Conservation (phyloP, 352 stramenopile species). For the Globisporangium perplexum region DNA sequence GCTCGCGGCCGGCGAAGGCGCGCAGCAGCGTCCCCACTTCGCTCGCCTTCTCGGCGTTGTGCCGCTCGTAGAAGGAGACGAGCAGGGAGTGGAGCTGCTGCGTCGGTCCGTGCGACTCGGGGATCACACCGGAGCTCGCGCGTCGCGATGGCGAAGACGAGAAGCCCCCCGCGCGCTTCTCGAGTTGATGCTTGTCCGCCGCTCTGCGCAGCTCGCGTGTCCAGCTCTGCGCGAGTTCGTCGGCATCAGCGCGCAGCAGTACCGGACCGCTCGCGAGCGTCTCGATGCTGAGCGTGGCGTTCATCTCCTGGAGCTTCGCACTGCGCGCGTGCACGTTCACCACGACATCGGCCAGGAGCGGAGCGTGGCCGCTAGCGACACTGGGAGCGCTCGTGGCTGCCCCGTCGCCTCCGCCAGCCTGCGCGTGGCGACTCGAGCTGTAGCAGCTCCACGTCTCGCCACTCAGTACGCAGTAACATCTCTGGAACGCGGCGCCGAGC, state of each 20-base stretch:
- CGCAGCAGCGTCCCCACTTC: constrained; percentile 70
- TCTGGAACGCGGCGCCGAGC: constrained; percentile 22
- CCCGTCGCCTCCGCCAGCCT: constrained; percentile 8
- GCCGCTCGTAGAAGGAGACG: constrained; percentile 81
- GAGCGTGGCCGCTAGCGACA: neutral
- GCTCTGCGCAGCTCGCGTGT: constrained; percentile 18
- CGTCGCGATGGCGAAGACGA: neutral
- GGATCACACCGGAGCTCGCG: constrained; percentile 4
- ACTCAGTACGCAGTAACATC: constrained; percentile 31
- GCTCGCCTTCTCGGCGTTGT: constrained; percentile 79
- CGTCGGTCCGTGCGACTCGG: neutral
- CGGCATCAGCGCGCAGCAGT: constrained; percentile 25
- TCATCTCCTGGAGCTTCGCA: constrained; percentile 21
- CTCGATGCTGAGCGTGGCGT: constrained; percentile 28
- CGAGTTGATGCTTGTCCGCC: constrained; percentile 12
- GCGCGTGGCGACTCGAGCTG: constrained; percentile 15
- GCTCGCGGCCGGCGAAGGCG: constrained; percentile 49
- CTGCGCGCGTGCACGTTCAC: constrained; percentile 25
- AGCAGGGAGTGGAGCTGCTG: constrained; percentile 37
- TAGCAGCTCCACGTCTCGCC: constrained; percentile 28
- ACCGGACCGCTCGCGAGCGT: constrained; percentile 31
- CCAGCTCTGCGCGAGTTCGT: constrained; percentile 28
- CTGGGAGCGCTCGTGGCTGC: neutral
- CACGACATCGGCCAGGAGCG: constrained; percentile 23
- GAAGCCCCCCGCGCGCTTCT: neutral